Evolutionary conservation across 2,329 filamentous ascomycete genomes (phyloP).

Genomic region (Leptodontidium sp.): DNA sequence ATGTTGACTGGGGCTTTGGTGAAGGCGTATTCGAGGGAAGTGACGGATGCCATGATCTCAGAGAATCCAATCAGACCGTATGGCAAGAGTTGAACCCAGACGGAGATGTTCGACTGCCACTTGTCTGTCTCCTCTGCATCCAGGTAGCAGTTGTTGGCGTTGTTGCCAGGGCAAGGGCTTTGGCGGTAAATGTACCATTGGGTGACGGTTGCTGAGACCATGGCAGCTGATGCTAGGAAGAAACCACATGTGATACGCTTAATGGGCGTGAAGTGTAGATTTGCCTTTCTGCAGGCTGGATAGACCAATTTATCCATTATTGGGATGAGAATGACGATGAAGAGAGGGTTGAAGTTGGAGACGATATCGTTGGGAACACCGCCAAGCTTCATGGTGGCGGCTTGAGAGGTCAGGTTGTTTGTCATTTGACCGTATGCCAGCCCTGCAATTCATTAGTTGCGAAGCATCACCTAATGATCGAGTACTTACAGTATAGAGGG

Average conservation of each 20-base stretch:
- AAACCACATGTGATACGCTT: constrained; percentile 66
- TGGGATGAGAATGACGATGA: constrained; percentile 65
- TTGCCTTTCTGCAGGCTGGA: constrained; percentile 58
- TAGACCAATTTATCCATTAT: constrained; percentile 64
- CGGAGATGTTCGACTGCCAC: constrained; percentile 52
- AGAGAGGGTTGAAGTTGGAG: constrained; percentile 65
- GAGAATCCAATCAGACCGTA: constrained; percentile 63
- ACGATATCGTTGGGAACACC: constrained; percentile 68
- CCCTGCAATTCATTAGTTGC: constrained; percentile 4
- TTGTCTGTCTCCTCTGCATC: constrained; percentile 39
- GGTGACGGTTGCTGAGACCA: constrained; percentile 63
- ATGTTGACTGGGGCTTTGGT: constrained; percentile 76
- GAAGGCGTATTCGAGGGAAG: constrained; percentile 76
- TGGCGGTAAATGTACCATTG: constrained; percentile 66
- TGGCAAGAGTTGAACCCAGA: constrained; percentile 60
- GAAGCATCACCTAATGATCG: background rate
- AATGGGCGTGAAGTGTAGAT: constrained; percentile 66
- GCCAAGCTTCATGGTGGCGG: constrained; percentile 58
- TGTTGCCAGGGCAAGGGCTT: constrained; percentile 58
- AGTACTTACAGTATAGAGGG: constrained; percentile 60
- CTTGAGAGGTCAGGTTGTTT: constrained; percentile 72
- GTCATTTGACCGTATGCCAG: constrained; percentile 63
- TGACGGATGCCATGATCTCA: constrained; percentile 72
- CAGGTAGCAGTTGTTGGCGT: constrained; percentile 53
- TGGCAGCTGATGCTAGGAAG: constrained; percentile 57